Evolutionary conservation across 2,329 filamentous ascomycete species (phyloP), one percentile per base, ranked within the genome.

Genomic region (Myriosclerotinia scirpicola): DNA sequence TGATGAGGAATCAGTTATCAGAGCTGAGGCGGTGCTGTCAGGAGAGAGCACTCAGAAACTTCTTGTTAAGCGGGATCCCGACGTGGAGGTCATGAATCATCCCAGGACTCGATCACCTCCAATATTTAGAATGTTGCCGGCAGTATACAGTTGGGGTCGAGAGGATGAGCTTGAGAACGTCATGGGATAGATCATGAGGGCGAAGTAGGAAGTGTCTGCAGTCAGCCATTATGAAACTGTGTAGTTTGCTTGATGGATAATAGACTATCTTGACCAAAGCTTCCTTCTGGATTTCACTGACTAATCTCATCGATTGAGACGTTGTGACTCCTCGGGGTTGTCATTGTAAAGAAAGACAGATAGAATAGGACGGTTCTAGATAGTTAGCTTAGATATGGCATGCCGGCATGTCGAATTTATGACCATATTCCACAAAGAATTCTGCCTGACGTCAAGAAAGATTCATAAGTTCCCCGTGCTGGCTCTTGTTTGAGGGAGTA

Each of bases 1-100:
- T 46, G 40, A 46, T 9, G 61, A 56, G 20, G 40, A 55, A 44
- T 55, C 61, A 17, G 15, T 44, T 15, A 46, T 64, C 36, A 64
- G 52, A 46, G 38, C 40, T 42, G 26, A 36, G 8, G 42, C 22
- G 5, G 36, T 44, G 11, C 55, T 40, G 22, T 64, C 40, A n/a
- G 8, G 42, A n/a, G 26, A 64, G 6, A 46, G 17, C 26, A 34
- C 38, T 15, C 30, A 34, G 30, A 34, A 34, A 38, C 26, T 2
- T 22, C 22, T 34, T 46, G 22, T 20, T n/a, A 30, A 1, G 5
- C 36, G 20, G 5, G 6, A 34, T 46, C n/a, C 34, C 38, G 30
- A 42, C 5, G 50, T 26, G 44, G 50, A 54, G 20, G 5, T 54
- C 17, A n/a, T 36, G 26, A 48, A 59, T 34, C 61, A 55, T 55